These are phyloP conservation scores for Xylaria sp. DNA, from an alignment of 2,329 filamentous ascomycete genomes.

Conservation along the genomic window DNA sequence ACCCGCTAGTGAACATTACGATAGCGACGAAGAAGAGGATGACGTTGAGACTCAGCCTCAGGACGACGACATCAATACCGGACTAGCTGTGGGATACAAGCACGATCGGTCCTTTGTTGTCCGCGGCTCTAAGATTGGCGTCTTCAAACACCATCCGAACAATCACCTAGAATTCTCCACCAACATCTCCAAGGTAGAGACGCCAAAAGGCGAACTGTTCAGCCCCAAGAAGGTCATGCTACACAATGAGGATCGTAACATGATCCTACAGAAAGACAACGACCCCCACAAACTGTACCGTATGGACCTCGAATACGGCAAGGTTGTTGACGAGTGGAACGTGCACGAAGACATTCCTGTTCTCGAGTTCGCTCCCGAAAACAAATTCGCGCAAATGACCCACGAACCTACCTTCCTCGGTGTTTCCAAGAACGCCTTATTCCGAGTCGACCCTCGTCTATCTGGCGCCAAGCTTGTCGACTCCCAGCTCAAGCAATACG, in stretches of 20 bases:
- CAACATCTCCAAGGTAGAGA: slow-evolving; percentile 94
- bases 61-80: slow-evolving; percentile 87
- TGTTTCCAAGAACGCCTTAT: slow-evolving; percentile 89
- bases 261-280: slow-evolving; percentile 82
- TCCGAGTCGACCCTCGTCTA: slow-evolving; percentile 89
- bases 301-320: slow-evolving; percentile 98
- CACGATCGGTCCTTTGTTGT: slow-evolving; percentile 97
- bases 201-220: slow-evolving; percentile 84
- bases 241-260: slow-evolving; percentile 85
- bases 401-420: slow-evolving; percentile 94
- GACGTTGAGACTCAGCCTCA: slow-evolving; percentile 70
- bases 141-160: slow-evolving; percentile 94
- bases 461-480: slow-evolving; percentile 92
- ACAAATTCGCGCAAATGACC: slow-evolving; percentile 98
- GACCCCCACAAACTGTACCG: slow-evolving; percentile 92
- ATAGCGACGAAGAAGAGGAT: slow-evolving; percentile 77
- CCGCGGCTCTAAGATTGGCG: slow-evolving; percentile 95
- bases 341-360: slow-evolving; percentile 95
- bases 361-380: slow-evolving; percentile 89
- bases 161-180: slow-evolving; percentile 96
- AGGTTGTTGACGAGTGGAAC: slow-evolving; percentile 98
- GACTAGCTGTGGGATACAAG: slow-evolving; percentile 94
- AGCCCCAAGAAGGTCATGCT: slow-evolving; percentile 97
- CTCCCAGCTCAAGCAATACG: slow-evolving; percentile 91
- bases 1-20: slow-evolving; percentile 71